These are phyloP conservation scores for Cyathus striatus DNA, from an alignment of 768 basidiomycete genomes.

Conservation along the genomic window DNA sequence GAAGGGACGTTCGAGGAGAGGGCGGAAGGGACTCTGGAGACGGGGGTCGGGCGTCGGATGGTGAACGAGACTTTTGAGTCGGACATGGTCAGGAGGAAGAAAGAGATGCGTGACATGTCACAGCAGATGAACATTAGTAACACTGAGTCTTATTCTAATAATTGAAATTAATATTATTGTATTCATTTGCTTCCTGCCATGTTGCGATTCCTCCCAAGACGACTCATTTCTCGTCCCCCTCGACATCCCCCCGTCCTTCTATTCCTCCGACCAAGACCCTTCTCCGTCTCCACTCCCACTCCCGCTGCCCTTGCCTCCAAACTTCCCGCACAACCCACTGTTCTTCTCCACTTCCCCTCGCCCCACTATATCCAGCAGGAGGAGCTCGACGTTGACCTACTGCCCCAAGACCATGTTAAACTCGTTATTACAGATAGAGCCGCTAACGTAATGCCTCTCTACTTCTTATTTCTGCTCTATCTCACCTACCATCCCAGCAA, in stretches of 20 bases:
- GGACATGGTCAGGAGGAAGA: not conserved
- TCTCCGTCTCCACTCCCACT: constrained; percentile 16
- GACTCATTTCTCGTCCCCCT: not conserved
- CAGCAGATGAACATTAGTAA: too few relatives aligned
- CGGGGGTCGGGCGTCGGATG: constrained; percentile 65
- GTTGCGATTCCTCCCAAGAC: too few relatives aligned
- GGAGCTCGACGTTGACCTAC: constrained; percentile 58
- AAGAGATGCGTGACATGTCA: not conserved
- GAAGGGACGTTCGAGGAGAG: too few relatives aligned
- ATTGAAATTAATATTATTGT: too few relatives aligned
- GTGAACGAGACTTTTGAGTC: constrained; percentile 79
- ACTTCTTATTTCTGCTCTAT: constrained; percentile 1
- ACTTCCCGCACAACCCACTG: constrained; percentile 40
- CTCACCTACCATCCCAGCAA: constrained; percentile 49
- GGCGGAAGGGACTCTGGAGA: constrained; percentile 60
- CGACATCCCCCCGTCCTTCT: not conserved
- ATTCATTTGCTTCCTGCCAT: too few relatives aligned
- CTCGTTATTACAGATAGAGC: constrained; percentile 68
- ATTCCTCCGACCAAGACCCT: constrained; percentile 2
- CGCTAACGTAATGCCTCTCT: constrained; percentile 54
- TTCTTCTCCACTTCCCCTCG: constrained; percentile 47
- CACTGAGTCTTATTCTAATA: too few relatives aligned
- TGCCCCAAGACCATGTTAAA: constrained; percentile 47
- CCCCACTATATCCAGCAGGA: constrained; percentile 49
- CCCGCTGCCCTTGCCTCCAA: constrained; percentile 34